These are phyloP conservation scores for Naganishia sp. DNA, from an alignment of 1,284 basidiomycete genomes.

Conservation along the genomic window DNA sequence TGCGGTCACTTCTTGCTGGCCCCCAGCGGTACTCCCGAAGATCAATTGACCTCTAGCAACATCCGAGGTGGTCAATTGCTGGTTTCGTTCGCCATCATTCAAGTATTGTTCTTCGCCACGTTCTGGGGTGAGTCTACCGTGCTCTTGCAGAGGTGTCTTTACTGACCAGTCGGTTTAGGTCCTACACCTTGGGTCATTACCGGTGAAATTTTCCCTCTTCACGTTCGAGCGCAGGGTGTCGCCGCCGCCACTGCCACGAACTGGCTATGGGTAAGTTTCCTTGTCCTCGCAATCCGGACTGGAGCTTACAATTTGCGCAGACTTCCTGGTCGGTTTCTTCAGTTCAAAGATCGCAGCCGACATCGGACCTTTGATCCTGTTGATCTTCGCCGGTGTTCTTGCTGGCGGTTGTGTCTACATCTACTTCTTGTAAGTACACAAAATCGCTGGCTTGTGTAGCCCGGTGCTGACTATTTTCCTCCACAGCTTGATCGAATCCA, in stretches of 20 bases:
- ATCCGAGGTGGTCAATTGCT: constrained; percentile 62
- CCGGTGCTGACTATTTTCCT: constrained; percentile 21
- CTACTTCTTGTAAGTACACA: constrained; percentile 36
- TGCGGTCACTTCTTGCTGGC: constrained; percentile 70
- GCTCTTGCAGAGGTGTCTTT: not conserved
- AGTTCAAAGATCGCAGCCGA: constrained; percentile 64
- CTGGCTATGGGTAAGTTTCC: constrained; percentile 50
- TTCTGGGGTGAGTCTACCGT: constrained; percentile 62
- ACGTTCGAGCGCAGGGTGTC: constrained; percentile 72
- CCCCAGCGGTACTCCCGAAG: constrained; percentile 57
- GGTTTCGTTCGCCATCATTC: constrained; percentile 71
- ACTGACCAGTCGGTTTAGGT: constrained; percentile 37
- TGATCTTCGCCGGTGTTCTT: constrained; percentile 62
- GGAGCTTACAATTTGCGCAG: constrained; percentile 58
- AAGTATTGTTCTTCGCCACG: constrained; percentile 69
- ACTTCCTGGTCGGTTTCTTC: constrained; percentile 73
- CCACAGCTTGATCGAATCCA: constrained; percentile 73
- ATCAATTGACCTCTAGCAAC: constrained; percentile 51
- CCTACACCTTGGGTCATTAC: constrained; percentile 64
- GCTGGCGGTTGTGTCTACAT: constrained; percentile 68
- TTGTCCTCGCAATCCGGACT: constrained; percentile 2
- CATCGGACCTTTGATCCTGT: constrained; percentile 68
- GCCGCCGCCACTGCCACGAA: constrained; percentile 65
- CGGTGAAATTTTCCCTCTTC: constrained; percentile 68
- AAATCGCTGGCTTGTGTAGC: not conserved